Evolutionary conservation across 441 rosid species (phyloP).

Genomic region (Eutrema salsugineum): DNA sequence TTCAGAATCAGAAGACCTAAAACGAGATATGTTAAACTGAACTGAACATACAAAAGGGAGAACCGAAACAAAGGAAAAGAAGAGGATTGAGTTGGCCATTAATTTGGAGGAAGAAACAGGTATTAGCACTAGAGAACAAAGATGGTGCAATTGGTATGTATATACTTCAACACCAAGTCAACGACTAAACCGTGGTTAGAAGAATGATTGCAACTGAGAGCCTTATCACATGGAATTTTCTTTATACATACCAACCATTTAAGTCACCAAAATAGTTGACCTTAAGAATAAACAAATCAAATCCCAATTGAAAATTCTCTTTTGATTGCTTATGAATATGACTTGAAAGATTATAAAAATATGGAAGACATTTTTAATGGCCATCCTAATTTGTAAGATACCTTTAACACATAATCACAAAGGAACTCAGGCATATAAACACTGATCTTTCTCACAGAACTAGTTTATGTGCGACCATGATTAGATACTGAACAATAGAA

Average conservation of each 20-base stretch:
- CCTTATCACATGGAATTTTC: neutral
- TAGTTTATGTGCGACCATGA: neutral
- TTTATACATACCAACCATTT: neutral
- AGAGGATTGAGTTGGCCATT: slow-evolving; percentile 10
- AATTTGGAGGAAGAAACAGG: neutral
- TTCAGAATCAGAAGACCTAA: slow-evolving; percentile 29
- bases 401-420: neutral
- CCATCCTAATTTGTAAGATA: neutral
- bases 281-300: neutral
- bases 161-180: slow-evolving; percentile 9
- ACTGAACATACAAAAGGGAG: slow-evolving; percentile 24
- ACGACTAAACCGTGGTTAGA: neutral
- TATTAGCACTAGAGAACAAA: slow-evolving; percentile 11
- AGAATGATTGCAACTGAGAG: neutral
- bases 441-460: neutral
- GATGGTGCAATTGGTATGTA: neutral
- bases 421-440: no score
- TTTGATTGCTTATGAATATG: neutral
- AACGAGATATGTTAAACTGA: slow-evolving; percentile 41
- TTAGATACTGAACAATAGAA: neutral
- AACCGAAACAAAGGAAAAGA: slow-evolving; percentile 7
- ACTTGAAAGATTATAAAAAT: slow-evolving; percentile 8
- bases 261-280: slow-evolving; percentile 1
- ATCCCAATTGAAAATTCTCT: neutral
- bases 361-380: slow-evolving; percentile 7